These are phyloP conservation scores for Phyllachora maydis DNA, from an alignment of 2,329 filamentous ascomycete species.

Conservation along the genomic window DNA sequence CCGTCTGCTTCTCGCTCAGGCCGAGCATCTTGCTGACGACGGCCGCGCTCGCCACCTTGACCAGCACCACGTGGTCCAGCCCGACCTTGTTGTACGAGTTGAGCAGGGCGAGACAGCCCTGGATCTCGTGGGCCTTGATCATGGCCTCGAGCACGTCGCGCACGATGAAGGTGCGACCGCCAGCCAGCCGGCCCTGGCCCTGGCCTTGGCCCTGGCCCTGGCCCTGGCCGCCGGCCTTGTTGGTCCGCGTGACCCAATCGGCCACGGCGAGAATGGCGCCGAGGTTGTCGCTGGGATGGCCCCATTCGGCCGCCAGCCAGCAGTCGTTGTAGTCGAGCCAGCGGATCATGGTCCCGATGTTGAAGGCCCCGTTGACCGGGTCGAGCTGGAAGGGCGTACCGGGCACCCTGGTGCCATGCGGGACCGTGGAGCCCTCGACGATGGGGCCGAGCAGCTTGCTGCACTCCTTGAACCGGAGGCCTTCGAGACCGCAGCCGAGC, in stretches of 20 bases:
- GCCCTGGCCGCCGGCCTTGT: constrained; percentile 54
- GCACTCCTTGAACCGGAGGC: constrained; percentile 88
- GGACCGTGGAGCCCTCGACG: constrained; percentile 76
- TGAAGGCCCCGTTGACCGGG: constrained; percentile 90
- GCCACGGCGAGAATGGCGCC: constrained; percentile 91
- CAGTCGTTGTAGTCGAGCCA: constrained; percentile 99
- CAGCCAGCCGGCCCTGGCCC: too few relatives aligned
- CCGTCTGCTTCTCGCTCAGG: constrained; percentile 72
- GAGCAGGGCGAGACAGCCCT: constrained; percentile 87
- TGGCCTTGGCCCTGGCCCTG: too few relatives aligned
- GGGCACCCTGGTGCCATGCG: constrained; percentile 77
- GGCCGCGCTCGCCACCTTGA: constrained; percentile 91
- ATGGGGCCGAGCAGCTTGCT: constrained; percentile 83
- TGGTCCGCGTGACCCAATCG: constrained; percentile 92
- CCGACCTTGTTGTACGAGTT: constrained; percentile 99
- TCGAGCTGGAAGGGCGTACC: constrained; percentile 90
- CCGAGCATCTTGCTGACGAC: constrained; percentile 93
- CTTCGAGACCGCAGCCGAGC: constrained; percentile 88
- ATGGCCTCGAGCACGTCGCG: constrained; percentile 87
- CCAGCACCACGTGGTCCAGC: constrained; percentile 89
- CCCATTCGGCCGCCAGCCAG: constrained; percentile 98
- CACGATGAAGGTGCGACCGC: constrained; percentile 73
- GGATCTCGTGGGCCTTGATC: constrained; percentile 99
- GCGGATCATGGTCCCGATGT: constrained; percentile 96
- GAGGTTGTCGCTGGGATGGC: constrained; percentile 93